A percentile compares a stretch with the other conserved stretches of the same genome.
Evolutionary conservation across 2,329 filamentous ascomycete genomes (phyloP).

Genomic region (Talaromyces pinophilus): DNA sequence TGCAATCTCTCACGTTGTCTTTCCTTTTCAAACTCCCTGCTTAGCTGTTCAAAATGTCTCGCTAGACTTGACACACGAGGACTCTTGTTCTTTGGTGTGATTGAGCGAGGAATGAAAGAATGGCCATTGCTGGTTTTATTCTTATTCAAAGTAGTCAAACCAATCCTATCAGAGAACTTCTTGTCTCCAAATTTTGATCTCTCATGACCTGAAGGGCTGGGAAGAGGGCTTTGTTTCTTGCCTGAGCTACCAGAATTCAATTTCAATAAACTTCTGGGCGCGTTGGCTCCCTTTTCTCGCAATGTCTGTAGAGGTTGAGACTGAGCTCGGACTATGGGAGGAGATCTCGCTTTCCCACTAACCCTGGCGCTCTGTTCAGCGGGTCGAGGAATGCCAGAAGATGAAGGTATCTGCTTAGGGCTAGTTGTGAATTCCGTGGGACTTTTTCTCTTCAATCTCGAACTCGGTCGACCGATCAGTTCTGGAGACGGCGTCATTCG

Average conservation of each 20-base stretch:
- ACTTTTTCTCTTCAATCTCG: slow-evolving; percentile 23
- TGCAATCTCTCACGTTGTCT: slow-evolving; percentile 81
- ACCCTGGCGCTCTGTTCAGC: slow-evolving; percentile 40
- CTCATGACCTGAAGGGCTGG: slow-evolving; percentile 31
- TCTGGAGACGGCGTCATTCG: slow-evolving; percentile 25
- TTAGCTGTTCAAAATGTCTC: slow-evolving; percentile 94
- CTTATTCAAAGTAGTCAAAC: slow-evolving; percentile 65
- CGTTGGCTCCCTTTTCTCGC: slow-evolving; percentile 32
- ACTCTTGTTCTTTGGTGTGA: slow-evolving; percentile 68
- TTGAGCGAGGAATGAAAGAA: slow-evolving; percentile 85
- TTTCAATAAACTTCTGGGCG: slow-evolving; percentile 29
- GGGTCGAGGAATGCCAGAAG: slow-evolving; percentile 45
- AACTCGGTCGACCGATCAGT: slow-evolving; percentile 17
- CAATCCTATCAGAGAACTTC: slow-evolving; percentile 73
- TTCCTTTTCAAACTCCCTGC: slow-evolving; percentile 94
- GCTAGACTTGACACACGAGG: slow-evolving; percentile 88
- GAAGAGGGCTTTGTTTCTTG: slow-evolving; percentile 26
- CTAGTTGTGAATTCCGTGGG: slow-evolving; percentile 22
- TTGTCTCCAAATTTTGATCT: slow-evolving; percentile 61
- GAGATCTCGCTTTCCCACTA: slow-evolving; percentile 44
- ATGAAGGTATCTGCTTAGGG: slow-evolving; percentile 31
- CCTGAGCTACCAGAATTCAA: slow-evolving; percentile 29
- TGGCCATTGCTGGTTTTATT: slow-evolving; percentile 50
- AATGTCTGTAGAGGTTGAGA: slow-evolving; percentile 51
- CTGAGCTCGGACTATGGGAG: slow-evolving; percentile 53